These are phyloP conservation scores for Aureobasidium lini DNA, from an alignment of 2,329 filamentous ascomycete species.

Conservation along the genomic window DNA sequence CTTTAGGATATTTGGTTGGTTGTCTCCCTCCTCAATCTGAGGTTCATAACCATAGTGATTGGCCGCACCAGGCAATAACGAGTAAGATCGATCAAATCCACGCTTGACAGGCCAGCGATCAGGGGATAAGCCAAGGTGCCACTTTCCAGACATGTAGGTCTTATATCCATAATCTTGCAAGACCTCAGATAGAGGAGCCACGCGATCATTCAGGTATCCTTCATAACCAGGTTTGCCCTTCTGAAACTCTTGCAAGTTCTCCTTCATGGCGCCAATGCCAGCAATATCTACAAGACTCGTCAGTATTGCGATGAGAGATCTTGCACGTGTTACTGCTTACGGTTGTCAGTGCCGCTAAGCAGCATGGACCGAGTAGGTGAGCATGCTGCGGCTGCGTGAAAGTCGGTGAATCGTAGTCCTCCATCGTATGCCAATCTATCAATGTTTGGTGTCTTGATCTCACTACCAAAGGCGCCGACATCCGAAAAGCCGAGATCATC, in stretches of 20 bases:
- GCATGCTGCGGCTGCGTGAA: slow-evolving; percentile 27
- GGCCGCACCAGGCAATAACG: slow-evolving; percentile 23
- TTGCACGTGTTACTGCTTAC: background rate
- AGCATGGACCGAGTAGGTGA: slow-evolving; percentile 31
- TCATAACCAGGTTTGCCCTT: slow-evolving; percentile 29
- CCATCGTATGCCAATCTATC: slow-evolving; percentile 12
- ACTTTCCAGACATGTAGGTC: slow-evolving; percentile 32
- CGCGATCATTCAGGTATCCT: slow-evolving; percentile 29
- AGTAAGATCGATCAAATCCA: slow-evolving; percentile 26
- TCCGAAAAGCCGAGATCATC: slow-evolving; percentile 29
- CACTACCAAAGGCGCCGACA: slow-evolving; percentile 23
- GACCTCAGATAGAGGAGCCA: slow-evolving; percentile 30
- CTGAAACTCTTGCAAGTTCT: slow-evolving; percentile 21
- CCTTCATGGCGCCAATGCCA: slow-evolving; percentile 27
- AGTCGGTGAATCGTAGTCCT: slow-evolving; percentile 24
- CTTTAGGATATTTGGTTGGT: slow-evolving; percentile 16
- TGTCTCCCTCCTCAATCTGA: slow-evolving; percentile 19
- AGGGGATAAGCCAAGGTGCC: slow-evolving; percentile 29
- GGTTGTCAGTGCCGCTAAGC: slow-evolving; percentile 28
- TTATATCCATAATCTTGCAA: slow-evolving; percentile 29
- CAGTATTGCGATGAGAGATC: background rate
- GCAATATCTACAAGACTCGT: slow-evolving; percentile 21
- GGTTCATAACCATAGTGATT: slow-evolving; percentile 34
- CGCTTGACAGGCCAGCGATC: slow-evolving; percentile 23
- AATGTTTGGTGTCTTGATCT: slow-evolving; percentile 27